These are phyloP conservation scores for Selaginella tamariscina DNA, from an alignment of 75 land plant species.

Conservation along the genomic window DNA sequence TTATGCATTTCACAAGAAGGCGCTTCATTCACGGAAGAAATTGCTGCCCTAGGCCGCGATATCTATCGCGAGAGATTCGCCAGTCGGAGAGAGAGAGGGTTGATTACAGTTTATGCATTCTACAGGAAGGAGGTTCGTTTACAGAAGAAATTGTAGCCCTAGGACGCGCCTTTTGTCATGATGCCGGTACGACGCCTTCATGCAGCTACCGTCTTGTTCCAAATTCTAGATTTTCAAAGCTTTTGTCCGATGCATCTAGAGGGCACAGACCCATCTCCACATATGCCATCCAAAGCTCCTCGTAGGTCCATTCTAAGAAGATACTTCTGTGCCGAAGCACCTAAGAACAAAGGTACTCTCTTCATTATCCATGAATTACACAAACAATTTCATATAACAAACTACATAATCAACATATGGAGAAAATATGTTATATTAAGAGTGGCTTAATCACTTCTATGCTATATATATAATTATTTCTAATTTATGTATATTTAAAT, in stretches of 20 bases:
- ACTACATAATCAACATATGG: no score
- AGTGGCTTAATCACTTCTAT: no score
- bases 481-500: no score
- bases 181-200: background rate
- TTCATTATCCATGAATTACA: background rate
- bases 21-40: background rate
- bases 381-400: background rate
- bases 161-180: background rate
- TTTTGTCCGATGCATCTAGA: background rate
- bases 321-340: background rate
- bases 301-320: background rate
- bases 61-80: background rate
- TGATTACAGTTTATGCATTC: no score
- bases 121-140: no score
- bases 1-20: no score
- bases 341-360: background rate
- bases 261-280: background rate
- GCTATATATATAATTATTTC: background rate
- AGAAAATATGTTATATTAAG: no score
- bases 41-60: background rate
- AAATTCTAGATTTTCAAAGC: background rate
- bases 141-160: background rate
- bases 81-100: no score
- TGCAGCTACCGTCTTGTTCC: background rate
- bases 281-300: background rate